Evolutionary conservation across 345 rosid species (phyloP).

Genomic region (Eucalyptus leucophloia): DNA sequence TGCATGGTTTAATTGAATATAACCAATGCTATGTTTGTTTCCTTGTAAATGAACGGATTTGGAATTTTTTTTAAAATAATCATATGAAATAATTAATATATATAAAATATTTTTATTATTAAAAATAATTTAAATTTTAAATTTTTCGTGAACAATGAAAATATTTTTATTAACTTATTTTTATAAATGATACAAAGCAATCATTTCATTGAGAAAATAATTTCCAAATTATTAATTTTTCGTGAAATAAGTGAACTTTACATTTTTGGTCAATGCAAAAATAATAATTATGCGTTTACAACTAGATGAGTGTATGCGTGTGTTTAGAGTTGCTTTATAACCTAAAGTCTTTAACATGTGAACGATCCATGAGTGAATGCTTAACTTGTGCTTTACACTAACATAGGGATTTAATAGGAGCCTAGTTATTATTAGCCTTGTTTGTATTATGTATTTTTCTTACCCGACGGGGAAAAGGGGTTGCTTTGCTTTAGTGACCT

Average conservation of each 20-base stretch:
- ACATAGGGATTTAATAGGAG: neutral
- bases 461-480: neutral
- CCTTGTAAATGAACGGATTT: neutral
- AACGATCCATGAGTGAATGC: neutral
- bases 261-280: neutral
- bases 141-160: neutral
- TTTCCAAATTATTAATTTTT: neutral
- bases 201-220: neutral
- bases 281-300: neutral
- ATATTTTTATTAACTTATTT: neutral
- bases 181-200: neutral
- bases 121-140: neutral
- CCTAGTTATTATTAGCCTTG: neutral
- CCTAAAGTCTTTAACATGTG: neutral
- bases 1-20: neutral
- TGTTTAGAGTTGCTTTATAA: neutral
- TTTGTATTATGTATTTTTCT: neutral
- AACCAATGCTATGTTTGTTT: neutral
- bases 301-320: neutral
- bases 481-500: neutral
- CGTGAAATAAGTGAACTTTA: neutral
- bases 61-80: neutral
- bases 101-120: neutral
- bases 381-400: neutral
- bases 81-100: neutral